These are phyloP conservation scores for Fusarium annulatum DNA, from an alignment of 2,329 filamentous ascomycete genomes.

Conservation along the genomic window DNA sequence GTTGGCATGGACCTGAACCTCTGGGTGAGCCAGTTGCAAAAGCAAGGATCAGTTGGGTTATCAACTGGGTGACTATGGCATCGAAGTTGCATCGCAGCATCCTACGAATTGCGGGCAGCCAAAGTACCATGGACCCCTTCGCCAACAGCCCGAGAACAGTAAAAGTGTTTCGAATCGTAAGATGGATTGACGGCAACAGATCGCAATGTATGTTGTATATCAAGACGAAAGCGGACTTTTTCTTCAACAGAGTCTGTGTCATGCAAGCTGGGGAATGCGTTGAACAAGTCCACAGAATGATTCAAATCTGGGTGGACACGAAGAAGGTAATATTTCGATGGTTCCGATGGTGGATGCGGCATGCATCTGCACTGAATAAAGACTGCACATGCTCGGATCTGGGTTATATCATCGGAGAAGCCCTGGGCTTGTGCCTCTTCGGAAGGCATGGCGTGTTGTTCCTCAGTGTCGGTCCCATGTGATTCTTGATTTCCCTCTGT, in stretches of 20 bases:
- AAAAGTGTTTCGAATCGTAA: neutral
- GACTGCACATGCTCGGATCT: neutral
- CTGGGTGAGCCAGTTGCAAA: neutral
- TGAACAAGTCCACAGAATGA: neutral
- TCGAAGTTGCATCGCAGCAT: neutral
- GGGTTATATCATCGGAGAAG: neutral
- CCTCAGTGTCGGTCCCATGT: neutral
- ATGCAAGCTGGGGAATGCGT: neutral
- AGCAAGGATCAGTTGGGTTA: neutral
- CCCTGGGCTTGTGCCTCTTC: neutral
- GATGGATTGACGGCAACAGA: neutral
- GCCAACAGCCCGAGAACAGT: neutral
- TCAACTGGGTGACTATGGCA: neutral
- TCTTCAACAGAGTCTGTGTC: neutral
- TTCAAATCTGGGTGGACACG: neutral
- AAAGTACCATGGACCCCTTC: neutral
- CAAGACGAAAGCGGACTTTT: accelerated
- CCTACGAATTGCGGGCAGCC: neutral
- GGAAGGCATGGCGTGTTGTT: no score
- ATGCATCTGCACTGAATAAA: neutral
- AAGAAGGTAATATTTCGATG: neutral
- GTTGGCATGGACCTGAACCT: neutral
- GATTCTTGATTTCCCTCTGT: neutral
- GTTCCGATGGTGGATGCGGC: no score
- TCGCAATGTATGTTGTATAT: neutral